These are phyloP conservation scores for Psilocybe cyanescens DNA, from an alignment of 768 basidiomycete genomes.

Conservation along the genomic window DNA sequence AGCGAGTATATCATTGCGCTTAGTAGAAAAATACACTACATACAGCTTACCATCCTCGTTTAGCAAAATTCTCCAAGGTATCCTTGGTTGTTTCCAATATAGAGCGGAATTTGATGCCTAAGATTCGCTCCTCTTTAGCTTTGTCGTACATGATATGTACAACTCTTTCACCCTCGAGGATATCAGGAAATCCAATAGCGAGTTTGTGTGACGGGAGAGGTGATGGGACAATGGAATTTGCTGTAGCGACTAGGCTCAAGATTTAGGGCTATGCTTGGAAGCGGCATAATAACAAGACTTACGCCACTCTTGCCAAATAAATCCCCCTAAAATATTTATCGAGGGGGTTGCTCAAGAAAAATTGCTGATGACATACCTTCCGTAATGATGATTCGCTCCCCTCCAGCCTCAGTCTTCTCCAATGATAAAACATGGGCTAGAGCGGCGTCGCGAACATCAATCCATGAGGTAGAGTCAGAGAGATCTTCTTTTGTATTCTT, in stretches of 20 bases:
- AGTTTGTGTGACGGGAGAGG: conserved; percentile 28
- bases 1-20: too few relatives aligned
- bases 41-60: conserved; percentile 28
- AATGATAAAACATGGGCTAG: conserved; percentile 57
- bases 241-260: conserved; percentile 33
- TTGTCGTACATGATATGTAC: too few relatives aligned
- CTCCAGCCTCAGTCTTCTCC: conserved; percentile 49
- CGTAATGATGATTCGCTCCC: conserved; percentile 57
- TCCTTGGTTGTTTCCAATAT: conserved; percentile 34
- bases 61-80: conserved; percentile 33
- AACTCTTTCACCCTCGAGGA: conserved; percentile 10
- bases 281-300: conserved; percentile 11
- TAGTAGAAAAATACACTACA: too few relatives aligned
- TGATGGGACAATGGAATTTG: conserved; percentile 28
- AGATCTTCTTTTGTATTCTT: conserved; percentile 22
- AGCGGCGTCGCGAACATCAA: conserved; percentile 60
- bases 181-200: conserved; percentile 31
- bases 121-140: conserved; percentile 29
- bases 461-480: conserved; percentile 30
- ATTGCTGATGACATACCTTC: conserved; percentile 26
- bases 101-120: conserved; percentile 26
- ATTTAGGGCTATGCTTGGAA: not conserved
- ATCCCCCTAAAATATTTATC: conserved; percentile 18
- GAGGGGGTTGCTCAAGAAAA: not conserved
- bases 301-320: conserved; percentile 41